Conservation (phyloP, 306 rosid species). For the Benincasa hispida region DNA sequence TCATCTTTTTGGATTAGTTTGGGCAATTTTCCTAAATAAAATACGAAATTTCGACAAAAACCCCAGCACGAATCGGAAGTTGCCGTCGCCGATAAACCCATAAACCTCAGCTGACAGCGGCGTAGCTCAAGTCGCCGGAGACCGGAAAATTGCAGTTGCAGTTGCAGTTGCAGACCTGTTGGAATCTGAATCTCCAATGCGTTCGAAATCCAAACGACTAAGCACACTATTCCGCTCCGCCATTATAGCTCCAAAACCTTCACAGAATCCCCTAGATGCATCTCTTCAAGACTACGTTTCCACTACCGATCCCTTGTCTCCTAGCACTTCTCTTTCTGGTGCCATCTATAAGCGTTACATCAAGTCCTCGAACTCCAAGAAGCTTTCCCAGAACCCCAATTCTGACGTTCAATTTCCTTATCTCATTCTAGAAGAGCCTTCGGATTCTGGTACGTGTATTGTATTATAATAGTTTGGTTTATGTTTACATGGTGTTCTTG, state of each 20-base stretch:
- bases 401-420: slow-evolving; percentile 13
- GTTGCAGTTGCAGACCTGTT: neutral
- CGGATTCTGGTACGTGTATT: slow-evolving; percentile 33
- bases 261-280: slow-evolving; percentile 8
- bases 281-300: slow-evolving; percentile 17
- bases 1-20: no score
- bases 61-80: neutral
- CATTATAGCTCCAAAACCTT: slow-evolving; percentile 5
- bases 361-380: slow-evolving; percentile 7
- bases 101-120: neutral
- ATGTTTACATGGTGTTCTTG: slow-evolving; percentile 2
- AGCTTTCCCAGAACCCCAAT: neutral
- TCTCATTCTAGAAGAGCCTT: slow-evolving; percentile 18
- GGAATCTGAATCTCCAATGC: slow-evolving; percentile 16
- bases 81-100: neutral
- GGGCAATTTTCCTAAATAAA: no score
- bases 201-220: slow-evolving; percentile 25
- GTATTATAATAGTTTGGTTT: neutral
- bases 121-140: neutral
- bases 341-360: neutral
- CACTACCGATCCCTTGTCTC: slow-evolving; percentile 8
- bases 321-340: slow-evolving; percentile 1
- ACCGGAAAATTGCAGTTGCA: neutral
- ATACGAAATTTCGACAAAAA: no score
- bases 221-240: slow-evolving; percentile 18